Evolutionary conservation across 768 basidiomycete genomes (phyloP).

Genomic region (Cystobasidium onofrii): DNA sequence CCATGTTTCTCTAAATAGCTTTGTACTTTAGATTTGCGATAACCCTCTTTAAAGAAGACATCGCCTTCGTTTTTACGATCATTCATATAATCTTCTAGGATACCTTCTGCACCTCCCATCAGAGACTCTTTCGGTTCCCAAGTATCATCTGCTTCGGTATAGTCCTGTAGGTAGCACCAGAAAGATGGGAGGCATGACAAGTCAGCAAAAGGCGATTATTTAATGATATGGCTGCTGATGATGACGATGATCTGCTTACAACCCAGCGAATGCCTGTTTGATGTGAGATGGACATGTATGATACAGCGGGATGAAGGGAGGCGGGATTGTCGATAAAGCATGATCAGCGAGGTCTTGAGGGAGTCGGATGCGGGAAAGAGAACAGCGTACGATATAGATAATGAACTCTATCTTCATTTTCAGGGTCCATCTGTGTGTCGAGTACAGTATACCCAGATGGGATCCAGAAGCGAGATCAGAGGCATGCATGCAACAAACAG

Average conservation of each 20-base stretch:
- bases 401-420: background rate
- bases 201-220: no score
- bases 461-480: background rate
- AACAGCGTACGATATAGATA: background rate
- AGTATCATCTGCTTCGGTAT: background rate
- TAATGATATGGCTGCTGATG: no score
- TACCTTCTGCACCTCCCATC: background rate
- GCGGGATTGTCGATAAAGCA: background rate
- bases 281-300: no score
- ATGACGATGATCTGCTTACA: background rate
- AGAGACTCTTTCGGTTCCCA: conserved; percentile 2
- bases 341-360: background rate
- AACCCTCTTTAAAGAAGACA: background rate
- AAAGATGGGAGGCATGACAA: background rate
- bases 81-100: background rate
- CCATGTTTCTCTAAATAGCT: background rate
- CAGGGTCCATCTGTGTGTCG: background rate
- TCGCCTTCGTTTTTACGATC: background rate
- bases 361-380: background rate
- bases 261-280: background rate
- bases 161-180: background rate
- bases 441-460: no score
- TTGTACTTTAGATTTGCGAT: background rate
- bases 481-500: background rate
- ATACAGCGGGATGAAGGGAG: background rate